Conservation (phyloP, 805 yeast species). For the Vanderwaltozyma verrucispora region DNA sequence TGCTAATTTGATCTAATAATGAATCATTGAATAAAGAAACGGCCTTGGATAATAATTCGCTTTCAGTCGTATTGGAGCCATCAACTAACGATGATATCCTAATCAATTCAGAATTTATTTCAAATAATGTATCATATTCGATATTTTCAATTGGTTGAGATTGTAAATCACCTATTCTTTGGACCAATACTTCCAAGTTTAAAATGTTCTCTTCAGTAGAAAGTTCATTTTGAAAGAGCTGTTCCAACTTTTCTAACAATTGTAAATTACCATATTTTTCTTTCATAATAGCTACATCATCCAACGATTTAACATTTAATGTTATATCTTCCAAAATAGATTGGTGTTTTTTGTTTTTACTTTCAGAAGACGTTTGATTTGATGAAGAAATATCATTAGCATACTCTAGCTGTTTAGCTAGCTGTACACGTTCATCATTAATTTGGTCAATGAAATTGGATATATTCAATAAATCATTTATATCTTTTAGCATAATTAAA, state of each 20-base stretch:
- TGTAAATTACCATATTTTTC: constrained; percentile 18
- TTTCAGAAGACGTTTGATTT: constrained; percentile 1
- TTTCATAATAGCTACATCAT: constrained; percentile 9
- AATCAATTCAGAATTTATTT: background rate
- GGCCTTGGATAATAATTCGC: too few relatives aligned
- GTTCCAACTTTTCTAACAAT: constrained; percentile 11
- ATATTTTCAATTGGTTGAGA: background rate
- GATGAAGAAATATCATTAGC: constrained; percentile 6
- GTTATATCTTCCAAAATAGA: constrained; percentile 17
- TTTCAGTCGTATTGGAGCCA: background rate
- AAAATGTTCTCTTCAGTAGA: constrained; percentile 2
- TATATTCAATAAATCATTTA: constrained; percentile 21
- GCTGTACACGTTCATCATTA: constrained; percentile 13
- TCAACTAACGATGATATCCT: background rate
- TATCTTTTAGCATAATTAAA: constrained; percentile 11
- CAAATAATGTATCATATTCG: background rate
- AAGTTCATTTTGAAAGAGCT: constrained; percentile 5
- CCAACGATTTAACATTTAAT: constrained; percentile 7
- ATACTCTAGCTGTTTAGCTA: constrained; percentile 12
- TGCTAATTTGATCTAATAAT: constrained; percentile 7
- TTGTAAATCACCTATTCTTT: constrained; percentile 2
- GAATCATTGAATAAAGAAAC: constrained; percentile 6
- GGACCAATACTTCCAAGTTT: constrained; percentile 2
- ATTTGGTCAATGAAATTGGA: constrained; percentile 20
- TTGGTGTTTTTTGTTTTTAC: constrained; percentile 3